phyloP scores from a whole-genome alignment of 2,329 filamentous ascomycete species.

The Aspergillus arachidicola region DNA sequence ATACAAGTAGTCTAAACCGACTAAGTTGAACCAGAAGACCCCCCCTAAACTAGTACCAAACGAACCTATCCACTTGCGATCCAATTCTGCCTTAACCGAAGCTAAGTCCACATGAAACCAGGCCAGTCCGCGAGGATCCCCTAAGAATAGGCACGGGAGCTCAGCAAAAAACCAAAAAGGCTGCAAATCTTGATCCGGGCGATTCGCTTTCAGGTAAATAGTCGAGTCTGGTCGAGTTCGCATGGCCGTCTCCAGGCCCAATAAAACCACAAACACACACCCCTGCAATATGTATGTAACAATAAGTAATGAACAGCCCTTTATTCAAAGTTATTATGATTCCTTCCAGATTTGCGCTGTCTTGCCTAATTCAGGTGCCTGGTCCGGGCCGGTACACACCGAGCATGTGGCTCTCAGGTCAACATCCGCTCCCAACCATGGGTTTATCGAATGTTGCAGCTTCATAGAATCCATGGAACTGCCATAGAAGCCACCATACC shows the following conservation, averaged over 20 bases:
- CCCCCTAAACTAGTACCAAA: background rate
- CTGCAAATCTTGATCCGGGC: background rate
- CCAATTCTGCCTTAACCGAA: background rate
- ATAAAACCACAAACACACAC: background rate
- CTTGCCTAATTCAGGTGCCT: background rate
- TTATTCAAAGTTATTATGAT: background rate
- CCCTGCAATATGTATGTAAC: background rate
- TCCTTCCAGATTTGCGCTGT: background rate
- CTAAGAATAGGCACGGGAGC: background rate
- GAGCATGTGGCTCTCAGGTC: background rate
- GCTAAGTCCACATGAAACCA: background rate
- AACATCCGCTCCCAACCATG: background rate
- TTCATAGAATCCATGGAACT: background rate
- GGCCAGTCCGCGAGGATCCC: background rate
- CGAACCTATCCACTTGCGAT: background rate
- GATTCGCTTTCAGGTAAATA: background rate
- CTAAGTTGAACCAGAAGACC: background rate
- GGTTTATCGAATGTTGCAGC: background rate
- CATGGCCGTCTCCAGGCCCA: background rate
- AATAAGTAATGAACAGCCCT: background rate
- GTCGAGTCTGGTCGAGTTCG: background rate
- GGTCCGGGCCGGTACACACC: background rate
- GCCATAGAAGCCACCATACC: background rate
- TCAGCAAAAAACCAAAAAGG: background rate
- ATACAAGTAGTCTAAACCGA: background rate